These are phyloP conservation scores for Martensiomyces pterosporus DNA, from an alignment of 192 early-diverging fungal species.

Conservation along the genomic window DNA sequence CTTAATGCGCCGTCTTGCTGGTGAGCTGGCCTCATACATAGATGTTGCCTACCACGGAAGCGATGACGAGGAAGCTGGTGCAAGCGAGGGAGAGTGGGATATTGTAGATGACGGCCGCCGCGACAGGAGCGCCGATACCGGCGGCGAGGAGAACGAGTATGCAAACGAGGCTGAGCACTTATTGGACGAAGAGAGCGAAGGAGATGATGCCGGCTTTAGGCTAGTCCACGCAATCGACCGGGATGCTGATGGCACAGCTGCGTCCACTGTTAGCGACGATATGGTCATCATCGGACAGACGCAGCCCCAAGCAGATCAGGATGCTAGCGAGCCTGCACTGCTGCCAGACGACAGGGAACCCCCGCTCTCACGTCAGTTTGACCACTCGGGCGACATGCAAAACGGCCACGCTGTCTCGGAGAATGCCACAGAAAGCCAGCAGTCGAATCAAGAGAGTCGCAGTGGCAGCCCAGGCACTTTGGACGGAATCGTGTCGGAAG, in stretches of 20 bases:
- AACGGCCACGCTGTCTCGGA: conserved; percentile 16
- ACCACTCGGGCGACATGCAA: conserved; percentile 22
- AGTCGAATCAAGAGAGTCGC: neutral
- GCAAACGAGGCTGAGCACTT: too few relatives aligned
- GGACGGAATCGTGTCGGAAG: neutral
- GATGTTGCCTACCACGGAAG: neutral
- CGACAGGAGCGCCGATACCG: too few relatives aligned
- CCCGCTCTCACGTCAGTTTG: neutral
- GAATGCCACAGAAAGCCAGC: neutral
- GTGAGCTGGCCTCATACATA: too few relatives aligned
- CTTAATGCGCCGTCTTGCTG: too few relatives aligned
- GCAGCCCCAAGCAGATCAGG: conserved; percentile 3
- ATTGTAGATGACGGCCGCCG: neutral
- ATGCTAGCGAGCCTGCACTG: too few relatives aligned
- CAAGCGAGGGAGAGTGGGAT: neutral
- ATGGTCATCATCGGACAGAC: too few relatives aligned
- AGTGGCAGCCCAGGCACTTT: neutral
- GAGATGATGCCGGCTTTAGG: too few relatives aligned
- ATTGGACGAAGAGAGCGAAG: too few relatives aligned
- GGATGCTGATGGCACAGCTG: too few relatives aligned
- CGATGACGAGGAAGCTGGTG: neutral
- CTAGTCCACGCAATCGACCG: too few relatives aligned
- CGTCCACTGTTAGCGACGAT: too few relatives aligned
- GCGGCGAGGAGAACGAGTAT: too few relatives aligned
- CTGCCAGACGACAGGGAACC: neutral